A percentile compares a stretch with the other conserved stretches of the same genome.
Conservation (phyloP, 176 grass and related monocot species). For the Zoysia japonica region DNA sequence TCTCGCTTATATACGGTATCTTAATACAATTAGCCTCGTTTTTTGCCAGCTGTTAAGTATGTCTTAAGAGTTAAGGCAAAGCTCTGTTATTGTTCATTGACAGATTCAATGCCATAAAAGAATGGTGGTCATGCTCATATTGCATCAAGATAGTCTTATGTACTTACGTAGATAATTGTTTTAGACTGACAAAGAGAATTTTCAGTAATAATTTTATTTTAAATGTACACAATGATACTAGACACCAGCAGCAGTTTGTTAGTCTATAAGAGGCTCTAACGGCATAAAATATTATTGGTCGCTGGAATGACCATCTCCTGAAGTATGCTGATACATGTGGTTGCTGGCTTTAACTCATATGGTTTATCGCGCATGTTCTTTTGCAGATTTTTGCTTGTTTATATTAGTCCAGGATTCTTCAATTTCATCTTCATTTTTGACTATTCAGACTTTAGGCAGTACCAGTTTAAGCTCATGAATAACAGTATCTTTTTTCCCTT, state of each 20-base stretch:
- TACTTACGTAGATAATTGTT: conserved; percentile 1
- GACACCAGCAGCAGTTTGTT: neutral
- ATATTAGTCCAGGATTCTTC: neutral
- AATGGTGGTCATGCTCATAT: neutral
- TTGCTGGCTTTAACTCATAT: neutral
- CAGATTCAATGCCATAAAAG: neutral
- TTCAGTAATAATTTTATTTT: conserved; percentile 17
- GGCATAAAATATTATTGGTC: conserved; percentile 15
- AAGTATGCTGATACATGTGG: neutral
- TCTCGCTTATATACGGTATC: neutral
- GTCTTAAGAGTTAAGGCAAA: conserved; percentile 15
- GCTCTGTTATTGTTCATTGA: conserved; percentile 11
- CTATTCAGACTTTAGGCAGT: conserved; percentile 10
- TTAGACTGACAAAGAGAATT: conserved; percentile 2
- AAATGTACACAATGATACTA: neutral
- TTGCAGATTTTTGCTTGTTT: conserved; percentile 6
- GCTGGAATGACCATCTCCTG: neutral
- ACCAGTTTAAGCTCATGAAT: conserved; percentile 2
- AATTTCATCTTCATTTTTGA: conserved; percentile 10
- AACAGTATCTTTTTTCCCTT: conserved; percentile 20
- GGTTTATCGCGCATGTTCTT: neutral
- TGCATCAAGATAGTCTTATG: conserved; percentile 13
- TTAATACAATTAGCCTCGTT: conserved; percentile 12
- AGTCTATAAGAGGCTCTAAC: neutral
- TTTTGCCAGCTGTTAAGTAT: conserved; percentile 5